Evolutionary conservation across 1,284 basidiomycete species (phyloP), one percentile per base, ranked within the genome.

Genomic region (Tilletia horrida): DNA sequence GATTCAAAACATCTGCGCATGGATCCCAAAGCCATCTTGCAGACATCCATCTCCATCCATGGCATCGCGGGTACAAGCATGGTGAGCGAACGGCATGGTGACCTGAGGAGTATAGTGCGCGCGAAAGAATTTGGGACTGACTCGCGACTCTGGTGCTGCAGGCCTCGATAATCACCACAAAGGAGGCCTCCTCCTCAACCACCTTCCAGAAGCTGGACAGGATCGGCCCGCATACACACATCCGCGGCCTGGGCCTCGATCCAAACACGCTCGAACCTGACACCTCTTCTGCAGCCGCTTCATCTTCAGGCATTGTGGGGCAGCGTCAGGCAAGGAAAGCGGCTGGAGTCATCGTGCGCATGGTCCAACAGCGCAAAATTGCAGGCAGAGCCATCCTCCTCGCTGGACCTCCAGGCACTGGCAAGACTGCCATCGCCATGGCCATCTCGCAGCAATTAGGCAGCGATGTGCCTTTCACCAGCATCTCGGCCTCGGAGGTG

Each of bases 341-440:
- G 0, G 95, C 95, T 0, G 95, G 94, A 4, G 91, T 97, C 85
- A 94, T 97, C 73, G 87, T 97, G 76, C 94, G 91, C 84, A 96
- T 98, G 93, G 93, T 98, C 0, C 92, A 96, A 83, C 91, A 96
- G 76, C 92, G 92, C 21, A 87, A 89, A 65, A 97, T 98, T 81
- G 92, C 94, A 0, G 95, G 95, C 43, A 87, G 94, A 63, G 92
- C 93, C 6, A 94, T 97, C 83, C 85, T 97, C 25, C 96, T 97
- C 82, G 93, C 94, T 18, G 95, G 95, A 0, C 95, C 95, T 2
- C 94, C 94, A 11, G 92, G 91, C 57, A 93, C 93, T 1, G 95
- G 95, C 64, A 98, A 97, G 85, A 97, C 95, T 0, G 95, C 95
- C 48, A 96, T 97, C 79, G 94, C 94, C 9, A 88, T 97, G 85